Base-by-base conservation (phyloP, 768 basidiomycete species). In the Daedaleopsis nitida region DNA sequence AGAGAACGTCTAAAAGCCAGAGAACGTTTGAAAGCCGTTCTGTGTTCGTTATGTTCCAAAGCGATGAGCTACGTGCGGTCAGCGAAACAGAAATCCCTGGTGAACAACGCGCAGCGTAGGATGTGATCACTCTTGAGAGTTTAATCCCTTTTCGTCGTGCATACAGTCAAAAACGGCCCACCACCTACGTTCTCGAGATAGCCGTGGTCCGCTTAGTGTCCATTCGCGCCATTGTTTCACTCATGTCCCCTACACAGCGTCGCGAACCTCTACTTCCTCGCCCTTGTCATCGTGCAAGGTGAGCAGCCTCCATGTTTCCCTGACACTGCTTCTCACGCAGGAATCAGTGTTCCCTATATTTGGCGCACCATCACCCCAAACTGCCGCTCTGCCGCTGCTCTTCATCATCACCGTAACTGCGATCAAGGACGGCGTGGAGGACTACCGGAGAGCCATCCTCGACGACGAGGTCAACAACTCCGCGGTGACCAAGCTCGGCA, bases 391-490 rank as follows among this genome's bases (percentile, higher is more conserved):
- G 5, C 96, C 96, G 0, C 81, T 98, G 8, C 77, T 91, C 42
- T 92, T 96, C 75, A 96, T 98, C 65, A 73, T 99, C 43, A 72
- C 78, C 32, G 89, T 96, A 52, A 98, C 96, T 16, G 96, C 90
- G 3, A 83, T 97, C 79, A 99, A 98, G 75, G 96, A 99, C 72
- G 96, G 89, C 8, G 79, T 98, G 37, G 96, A 98, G 76, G 96
- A 99, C 75, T 96, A 93, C 72, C 87, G 96, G n/a, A 87, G 96
- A 53, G 90, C 89, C 11, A 68, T 75, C 10, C 81, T 96, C 43
- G 96, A 99, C 72, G 91, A 97, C 62, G 87, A 94, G 69, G 96
- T 98, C 66, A 99, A 99, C 77, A 97, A 87, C 55, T 94, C 92
- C 0, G 92, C 96, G 3, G 88, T 91, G 13, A 98, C 95, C 1